Conservation (phyloP, 2,329 filamentous ascomycete species). For the Colletotrichum sublineola region DNA sequence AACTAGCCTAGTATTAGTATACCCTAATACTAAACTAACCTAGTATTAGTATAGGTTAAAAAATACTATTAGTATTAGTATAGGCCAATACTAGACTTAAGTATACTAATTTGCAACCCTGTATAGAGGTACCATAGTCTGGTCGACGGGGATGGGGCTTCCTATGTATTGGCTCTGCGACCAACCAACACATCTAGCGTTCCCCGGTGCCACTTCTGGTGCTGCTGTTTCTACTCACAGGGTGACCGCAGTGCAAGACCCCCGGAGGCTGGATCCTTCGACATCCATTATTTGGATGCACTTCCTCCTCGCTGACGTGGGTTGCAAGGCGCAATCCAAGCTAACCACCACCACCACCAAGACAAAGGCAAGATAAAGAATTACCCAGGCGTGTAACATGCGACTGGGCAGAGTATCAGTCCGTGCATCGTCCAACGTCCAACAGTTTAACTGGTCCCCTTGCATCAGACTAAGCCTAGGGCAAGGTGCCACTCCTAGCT, state of each 20-base stretch:
- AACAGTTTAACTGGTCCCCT: neutral
- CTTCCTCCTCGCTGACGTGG: neutral
- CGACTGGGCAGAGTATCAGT: neutral
- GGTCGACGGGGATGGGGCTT: neutral
- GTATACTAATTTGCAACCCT: too few species aligned
- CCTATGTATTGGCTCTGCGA: neutral
- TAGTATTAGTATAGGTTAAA: too few species aligned
- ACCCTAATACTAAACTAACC: too few species aligned
- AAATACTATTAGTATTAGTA: too few species aligned
- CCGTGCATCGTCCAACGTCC: neutral
- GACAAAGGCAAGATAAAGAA: conserved; percentile 1
- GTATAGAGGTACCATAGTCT: neutral
- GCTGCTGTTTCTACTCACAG: neutral
- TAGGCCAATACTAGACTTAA: too few species aligned
- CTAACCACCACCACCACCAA: neutral
- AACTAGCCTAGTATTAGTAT: too few species aligned
- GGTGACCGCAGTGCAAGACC: neutral
- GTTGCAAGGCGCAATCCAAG: neutral
- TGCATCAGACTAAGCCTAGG: neutral
- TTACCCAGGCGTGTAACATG: neutral
- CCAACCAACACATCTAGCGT: neutral
- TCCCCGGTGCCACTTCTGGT: too few species aligned
- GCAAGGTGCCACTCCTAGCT: neutral
- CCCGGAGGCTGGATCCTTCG: neutral
- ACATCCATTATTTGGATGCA: neutral